phyloP scores from a whole-genome alignment of 2,329 filamentous ascomycete species.

The Botrytis tulipae region DNA sequence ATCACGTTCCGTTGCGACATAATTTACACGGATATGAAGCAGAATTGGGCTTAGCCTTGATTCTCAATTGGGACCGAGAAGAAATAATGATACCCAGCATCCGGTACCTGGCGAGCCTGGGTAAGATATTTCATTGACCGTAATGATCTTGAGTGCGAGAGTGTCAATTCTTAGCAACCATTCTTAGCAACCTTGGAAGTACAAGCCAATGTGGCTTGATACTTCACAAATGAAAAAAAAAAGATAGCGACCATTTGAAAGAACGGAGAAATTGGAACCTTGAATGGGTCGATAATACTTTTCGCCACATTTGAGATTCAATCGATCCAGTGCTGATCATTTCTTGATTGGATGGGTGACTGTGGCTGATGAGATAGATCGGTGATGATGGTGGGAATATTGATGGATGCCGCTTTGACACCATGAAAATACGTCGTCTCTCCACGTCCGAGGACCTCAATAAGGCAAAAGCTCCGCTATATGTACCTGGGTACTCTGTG shows the following conservation, averaged over 20 bases:
- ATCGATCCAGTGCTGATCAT: neutral
- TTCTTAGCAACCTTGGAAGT: too few relatives aligned
- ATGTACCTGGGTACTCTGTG: neutral
- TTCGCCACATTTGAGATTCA: neutral
- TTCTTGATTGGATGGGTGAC: neutral
- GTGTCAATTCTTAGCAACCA: neutral
- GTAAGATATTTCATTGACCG: neutral
- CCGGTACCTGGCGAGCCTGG: neutral
- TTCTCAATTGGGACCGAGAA: neutral
- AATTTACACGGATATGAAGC: neutral
- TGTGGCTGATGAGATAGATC: neutral
- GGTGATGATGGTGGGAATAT: neutral
- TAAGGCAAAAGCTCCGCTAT: neutral
- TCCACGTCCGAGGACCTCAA: constrained; percentile 2
- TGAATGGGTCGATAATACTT: too few relatives aligned
- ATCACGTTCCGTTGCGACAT: neutral
- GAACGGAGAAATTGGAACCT: neutral
- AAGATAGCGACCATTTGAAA: neutral
- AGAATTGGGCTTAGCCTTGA: neutral
- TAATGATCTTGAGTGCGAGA: neutral
- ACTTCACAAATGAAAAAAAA: neutral
- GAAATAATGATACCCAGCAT: neutral
- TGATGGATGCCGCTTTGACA: neutral
- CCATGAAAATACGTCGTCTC: neutral
- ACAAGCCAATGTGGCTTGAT: neutral